Evolutionary conservation across 2,329 filamentous ascomycete genomes (phyloP).

Genomic region (Exophiala bonariae): DNA sequence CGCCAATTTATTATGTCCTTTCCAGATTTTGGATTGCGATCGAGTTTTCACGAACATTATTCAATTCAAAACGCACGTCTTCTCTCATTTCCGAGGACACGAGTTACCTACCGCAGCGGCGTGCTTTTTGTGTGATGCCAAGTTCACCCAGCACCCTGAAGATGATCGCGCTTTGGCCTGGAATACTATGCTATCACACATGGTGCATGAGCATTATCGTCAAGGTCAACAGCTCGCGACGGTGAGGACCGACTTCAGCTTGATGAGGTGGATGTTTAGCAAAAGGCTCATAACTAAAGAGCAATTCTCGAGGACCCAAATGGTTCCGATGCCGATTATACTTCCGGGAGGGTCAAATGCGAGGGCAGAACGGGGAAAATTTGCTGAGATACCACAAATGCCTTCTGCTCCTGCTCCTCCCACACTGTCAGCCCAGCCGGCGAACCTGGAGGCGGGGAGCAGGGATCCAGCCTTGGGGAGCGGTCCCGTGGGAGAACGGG

Average conservation of each 20-base stretch:
- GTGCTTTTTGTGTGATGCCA: slow-evolving; percentile 43
- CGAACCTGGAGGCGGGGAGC: no score
- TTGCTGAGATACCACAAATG: slow-evolving; percentile 13
- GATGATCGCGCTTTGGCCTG: slow-evolving; percentile 35
- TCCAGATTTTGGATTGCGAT: slow-evolving; percentile 45
- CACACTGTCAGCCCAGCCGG: slow-evolving; percentile 14
- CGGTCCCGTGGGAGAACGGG: no score
- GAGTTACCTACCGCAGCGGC: slow-evolving; percentile 39
- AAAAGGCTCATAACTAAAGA: slow-evolving; percentile 42
- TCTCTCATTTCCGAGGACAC: slow-evolving; percentile 45
- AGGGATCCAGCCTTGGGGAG: no score
- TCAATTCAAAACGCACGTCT: slow-evolving; percentile 45
- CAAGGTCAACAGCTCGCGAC: slow-evolving; percentile 40
- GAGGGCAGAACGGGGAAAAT: slow-evolving; percentile 7
- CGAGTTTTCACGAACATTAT: slow-evolving; percentile 38
- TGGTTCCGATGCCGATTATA: slow-evolving; percentile 35
- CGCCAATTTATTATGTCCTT: slow-evolving; percentile 38
- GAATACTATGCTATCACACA: slow-evolving; percentile 43
- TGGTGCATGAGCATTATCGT: slow-evolving; percentile 42
- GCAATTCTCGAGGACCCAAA: slow-evolving; percentile 45
- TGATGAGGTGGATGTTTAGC: slow-evolving; percentile 47
- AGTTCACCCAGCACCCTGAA: slow-evolving; percentile 20
- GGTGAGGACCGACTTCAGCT: slow-evolving; percentile 42
- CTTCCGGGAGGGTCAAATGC: slow-evolving; percentile 11
- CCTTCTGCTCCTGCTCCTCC: slow-evolving; percentile 18